These are phyloP conservation scores for Mikania micrantha DNA, from an alignment of 129 eudicot species.

Conservation along the genomic window DNA sequence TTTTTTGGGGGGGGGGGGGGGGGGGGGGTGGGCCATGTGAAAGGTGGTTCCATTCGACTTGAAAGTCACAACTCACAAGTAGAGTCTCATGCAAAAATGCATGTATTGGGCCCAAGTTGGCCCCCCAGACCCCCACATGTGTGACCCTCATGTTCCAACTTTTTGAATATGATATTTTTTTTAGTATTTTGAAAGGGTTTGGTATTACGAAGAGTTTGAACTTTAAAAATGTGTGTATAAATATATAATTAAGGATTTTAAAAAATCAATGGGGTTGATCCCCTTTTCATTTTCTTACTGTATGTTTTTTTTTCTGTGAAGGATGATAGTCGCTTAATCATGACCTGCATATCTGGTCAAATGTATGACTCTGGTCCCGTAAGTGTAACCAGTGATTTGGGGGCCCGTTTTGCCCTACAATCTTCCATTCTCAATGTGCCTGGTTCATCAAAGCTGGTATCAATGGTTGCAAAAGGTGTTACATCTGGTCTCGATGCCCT, in stretches of 20 bases:
- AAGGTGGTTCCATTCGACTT: no score
- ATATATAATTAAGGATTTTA: not conserved
- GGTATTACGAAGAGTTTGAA: not conserved
- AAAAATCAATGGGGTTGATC: not conserved
- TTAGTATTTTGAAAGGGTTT: not conserved
- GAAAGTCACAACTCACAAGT: no score
- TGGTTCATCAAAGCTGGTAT: slow-evolving; percentile 56
- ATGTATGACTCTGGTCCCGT: slow-evolving; percentile 84
- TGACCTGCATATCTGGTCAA: slow-evolving; percentile 82
- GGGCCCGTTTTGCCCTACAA: slow-evolving; percentile 67
- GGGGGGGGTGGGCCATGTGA: no score
- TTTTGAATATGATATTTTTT: not conserved
- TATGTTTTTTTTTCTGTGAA: slow-evolving; percentile 22
- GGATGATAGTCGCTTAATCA: slow-evolving; percentile 81
- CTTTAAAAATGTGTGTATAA: no score
- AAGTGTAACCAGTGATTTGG: slow-evolving; percentile 72
- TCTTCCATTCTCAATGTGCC: slow-evolving; percentile 28
- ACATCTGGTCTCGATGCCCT: slow-evolving; percentile 76
- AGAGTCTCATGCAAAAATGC: no score
- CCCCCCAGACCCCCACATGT: no score
- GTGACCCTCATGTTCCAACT: no score
- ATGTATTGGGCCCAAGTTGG: no score
- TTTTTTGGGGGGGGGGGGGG: no score
- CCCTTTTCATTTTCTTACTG: not conserved
- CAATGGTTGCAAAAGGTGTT: slow-evolving; percentile 65